phyloP scores from a whole-genome alignment of 2,329 filamentous ascomycete species.

The Endothia cerciana region DNA sequence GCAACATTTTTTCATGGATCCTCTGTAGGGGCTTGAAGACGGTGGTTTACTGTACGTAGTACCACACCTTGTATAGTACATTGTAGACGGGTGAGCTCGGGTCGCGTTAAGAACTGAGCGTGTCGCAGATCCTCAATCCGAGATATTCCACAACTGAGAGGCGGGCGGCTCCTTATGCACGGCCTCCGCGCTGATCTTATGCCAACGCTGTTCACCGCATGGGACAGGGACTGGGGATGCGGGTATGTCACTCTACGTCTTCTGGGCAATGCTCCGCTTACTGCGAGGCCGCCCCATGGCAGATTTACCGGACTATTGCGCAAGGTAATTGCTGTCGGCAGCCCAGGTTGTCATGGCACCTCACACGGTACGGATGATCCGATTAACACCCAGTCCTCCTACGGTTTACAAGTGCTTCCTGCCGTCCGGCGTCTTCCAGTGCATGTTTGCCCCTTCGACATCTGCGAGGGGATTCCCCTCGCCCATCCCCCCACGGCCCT shows the following conservation, averaged over 20 bases:
- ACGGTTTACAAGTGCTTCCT: not conserved
- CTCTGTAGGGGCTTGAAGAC: too few species aligned
- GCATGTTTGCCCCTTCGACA: constrained; percentile 14
- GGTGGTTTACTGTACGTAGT: too few species aligned
- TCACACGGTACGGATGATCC: too few species aligned
- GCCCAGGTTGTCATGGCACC: too few species aligned
- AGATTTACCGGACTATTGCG: not conserved
- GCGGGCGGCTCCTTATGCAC: not conserved
- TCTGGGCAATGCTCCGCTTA: too few species aligned
- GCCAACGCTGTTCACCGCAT: not conserved
- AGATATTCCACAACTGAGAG: not conserved
- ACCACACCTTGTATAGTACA: too few species aligned
- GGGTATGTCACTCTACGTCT: constrained; percentile 4
- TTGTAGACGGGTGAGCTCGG: too few species aligned
- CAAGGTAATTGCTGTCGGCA: not conserved
- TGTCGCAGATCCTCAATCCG: not conserved
- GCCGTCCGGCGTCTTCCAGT: constrained; percentile 11
- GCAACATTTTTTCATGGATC: too few species aligned
- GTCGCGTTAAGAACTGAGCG: not conserved
- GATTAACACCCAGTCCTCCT: not conserved
- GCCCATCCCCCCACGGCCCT: constrained; percentile 14
- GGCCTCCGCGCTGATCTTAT: not conserved
- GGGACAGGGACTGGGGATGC: constrained; percentile 9
- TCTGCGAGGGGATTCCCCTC: constrained; percentile 8
- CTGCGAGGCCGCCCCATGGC: not conserved